Evolutionary conservation across 163 green algal genomes (phyloP).

Genomic region (Volvox carteri): DNA sequence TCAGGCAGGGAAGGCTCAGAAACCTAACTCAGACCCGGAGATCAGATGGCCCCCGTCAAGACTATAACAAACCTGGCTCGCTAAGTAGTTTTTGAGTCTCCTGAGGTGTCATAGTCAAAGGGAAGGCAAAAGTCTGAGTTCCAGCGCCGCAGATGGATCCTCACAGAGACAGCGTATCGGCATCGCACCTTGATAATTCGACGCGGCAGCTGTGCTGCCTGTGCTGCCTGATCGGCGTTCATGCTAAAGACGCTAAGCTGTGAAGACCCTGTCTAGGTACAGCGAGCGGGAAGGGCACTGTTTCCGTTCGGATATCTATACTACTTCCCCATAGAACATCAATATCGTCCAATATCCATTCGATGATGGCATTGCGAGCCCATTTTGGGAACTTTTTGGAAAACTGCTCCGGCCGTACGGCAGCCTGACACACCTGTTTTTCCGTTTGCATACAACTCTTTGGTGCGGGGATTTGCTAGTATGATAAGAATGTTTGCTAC

Average conservation of each 20-base stretch:
- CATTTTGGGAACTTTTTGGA: not conserved
- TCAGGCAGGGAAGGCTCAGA: not conserved
- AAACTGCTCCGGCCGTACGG: not conserved
- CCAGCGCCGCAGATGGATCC: slow-evolving; percentile 1
- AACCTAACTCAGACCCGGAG: not conserved
- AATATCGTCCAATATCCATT: too few relatives aligned
- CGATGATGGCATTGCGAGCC: not conserved
- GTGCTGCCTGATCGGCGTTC: slow-evolving; percentile 51
- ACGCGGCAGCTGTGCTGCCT: slow-evolving; percentile 79
- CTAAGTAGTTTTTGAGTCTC: slow-evolving; percentile 96
- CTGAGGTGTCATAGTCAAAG: slow-evolving; percentile 67
- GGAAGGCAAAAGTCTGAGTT: slow-evolving; percentile 9
- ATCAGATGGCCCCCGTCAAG: not conserved
- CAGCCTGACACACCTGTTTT: not conserved
- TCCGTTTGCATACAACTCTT: too few relatives aligned
- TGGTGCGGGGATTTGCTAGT: too few relatives aligned
- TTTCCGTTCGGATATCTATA: too few relatives aligned
- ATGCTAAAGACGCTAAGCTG: slow-evolving; percentile 27
- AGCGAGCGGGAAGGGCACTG: not conserved
- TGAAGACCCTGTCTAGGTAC: slow-evolving; percentile 12
- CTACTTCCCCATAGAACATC: too few relatives aligned
- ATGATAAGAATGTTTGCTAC: not conserved
- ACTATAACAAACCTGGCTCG: slow-evolving; percentile 86
- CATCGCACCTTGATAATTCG: slow-evolving; percentile 88
- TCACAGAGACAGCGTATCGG: not conserved